Percentiles rank a stretch among this genome's conserved stretches.
Conservation (phyloP, 495 filamentous ascomycete species). For the Niebla homalea region DNA sequence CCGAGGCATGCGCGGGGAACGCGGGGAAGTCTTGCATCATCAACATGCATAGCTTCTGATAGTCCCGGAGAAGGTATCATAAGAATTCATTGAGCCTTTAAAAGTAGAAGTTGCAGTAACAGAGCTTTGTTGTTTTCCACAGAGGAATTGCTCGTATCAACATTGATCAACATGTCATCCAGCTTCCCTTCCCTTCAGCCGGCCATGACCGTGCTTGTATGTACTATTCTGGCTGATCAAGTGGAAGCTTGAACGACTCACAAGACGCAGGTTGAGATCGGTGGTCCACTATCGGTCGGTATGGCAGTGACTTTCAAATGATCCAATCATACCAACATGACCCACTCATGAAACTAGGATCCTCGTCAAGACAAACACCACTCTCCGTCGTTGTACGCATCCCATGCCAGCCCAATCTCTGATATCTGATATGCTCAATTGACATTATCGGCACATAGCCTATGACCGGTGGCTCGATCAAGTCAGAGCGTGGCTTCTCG, state of each 20-base stretch:
- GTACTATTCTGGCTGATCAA: neutral
- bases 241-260: neutral
- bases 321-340: neutral
- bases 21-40: too few relatives aligned
- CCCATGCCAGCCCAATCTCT: neutral
- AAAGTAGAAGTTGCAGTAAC: too few relatives aligned
- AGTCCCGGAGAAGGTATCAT: too few relatives aligned
- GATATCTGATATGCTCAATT: neutral
- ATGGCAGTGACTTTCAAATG: neutral
- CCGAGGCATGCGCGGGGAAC: too few relatives aligned
- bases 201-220: constrained; percentile 31
- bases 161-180: neutral
- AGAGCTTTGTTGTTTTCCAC: too few relatives aligned
- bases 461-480: constrained; percentile 31
- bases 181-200: constrained; percentile 29
- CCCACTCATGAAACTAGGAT: neutral
- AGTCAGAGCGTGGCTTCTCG: constrained; percentile 27
- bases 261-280: constrained; percentile 15
- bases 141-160: too few relatives aligned
- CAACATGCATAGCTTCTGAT: too few relatives aligned
- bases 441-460: constrained; percentile 19
- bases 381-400: constrained; percentile 22
- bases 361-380: constrained; percentile 12
- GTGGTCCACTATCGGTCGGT: constrained; percentile 14
- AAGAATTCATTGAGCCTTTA: too few relatives aligned